Evolutionary conservation across 305 asterid genomes (phyloP).

Genomic region (Rubia occidens): DNA sequence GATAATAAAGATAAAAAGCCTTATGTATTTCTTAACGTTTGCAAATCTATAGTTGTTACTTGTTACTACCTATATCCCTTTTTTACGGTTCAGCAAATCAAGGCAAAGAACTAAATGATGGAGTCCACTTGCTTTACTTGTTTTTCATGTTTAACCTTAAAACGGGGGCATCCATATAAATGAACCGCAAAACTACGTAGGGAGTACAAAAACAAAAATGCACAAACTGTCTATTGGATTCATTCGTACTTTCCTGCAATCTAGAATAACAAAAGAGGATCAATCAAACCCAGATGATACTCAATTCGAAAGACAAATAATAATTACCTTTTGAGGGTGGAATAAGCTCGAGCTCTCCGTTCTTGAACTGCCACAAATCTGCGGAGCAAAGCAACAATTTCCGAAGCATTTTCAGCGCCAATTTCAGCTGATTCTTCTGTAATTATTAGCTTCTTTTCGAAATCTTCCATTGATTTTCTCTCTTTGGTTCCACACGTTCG

Average conservation of each 20-base stretch:
- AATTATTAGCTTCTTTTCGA: constrained; percentile 48
- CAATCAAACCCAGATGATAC: neutral
- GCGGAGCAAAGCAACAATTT: constrained; percentile 42
- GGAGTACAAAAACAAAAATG: no score
- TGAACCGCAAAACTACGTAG: neutral
- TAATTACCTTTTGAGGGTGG: constrained; percentile 63
- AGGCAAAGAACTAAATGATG: neutral
- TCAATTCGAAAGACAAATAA: neutral
- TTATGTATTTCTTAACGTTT: neutral
- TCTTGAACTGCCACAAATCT: constrained; percentile 66
- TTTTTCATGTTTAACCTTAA: no score
- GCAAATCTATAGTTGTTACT: neutral
- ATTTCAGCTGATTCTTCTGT: constrained; percentile 28
- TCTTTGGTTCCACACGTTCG: neutral
- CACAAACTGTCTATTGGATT: no score
- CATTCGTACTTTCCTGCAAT: neutral
- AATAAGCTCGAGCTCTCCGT: constrained; percentile 82
- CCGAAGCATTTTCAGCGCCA: constrained; percentile 18
- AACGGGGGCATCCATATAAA: no score
- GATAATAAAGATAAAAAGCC: neutral
- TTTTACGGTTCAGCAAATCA: neutral
- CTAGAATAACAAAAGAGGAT: neutral
- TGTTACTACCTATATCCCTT: neutral
- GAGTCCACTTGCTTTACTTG: neutral
- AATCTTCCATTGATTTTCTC: constrained; percentile 40